phyloP scores from a whole-genome alignment of 106 monocot genomes.

The Narthecium ossifragum region DNA sequence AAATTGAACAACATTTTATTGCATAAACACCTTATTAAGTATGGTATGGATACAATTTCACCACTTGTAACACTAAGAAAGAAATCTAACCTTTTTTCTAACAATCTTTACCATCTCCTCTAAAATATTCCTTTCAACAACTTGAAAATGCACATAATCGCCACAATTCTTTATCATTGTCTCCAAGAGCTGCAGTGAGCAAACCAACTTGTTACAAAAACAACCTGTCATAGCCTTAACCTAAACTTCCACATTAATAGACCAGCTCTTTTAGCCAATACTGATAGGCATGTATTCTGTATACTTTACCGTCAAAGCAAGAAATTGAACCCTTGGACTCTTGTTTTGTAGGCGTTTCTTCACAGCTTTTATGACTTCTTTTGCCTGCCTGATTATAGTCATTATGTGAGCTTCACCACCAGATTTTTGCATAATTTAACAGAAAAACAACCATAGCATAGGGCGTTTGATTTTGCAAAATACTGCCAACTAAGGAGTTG shows the following conservation, averaged over 20 bases:
- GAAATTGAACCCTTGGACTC: constrained; percentile 59
- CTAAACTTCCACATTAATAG: neutral
- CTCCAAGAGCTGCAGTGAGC: constrained; percentile 65
- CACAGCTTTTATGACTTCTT: constrained; percentile 76
- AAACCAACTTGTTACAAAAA: neutral
- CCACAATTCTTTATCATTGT: constrained; percentile 95
- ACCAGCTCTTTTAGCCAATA: no score
- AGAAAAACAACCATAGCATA: no score
- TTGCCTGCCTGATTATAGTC: constrained; percentile 80
- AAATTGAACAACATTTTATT: no score
- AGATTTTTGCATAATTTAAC: no score
- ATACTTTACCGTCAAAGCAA: constrained; percentile 84
- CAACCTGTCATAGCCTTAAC: neutral
- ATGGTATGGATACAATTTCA: no score
- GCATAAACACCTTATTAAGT: no score
- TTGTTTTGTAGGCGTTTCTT: constrained; percentile 76
- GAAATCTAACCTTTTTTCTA: constrained; percentile 59
- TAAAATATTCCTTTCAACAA: constrained; percentile 71
- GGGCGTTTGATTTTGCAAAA: no score
- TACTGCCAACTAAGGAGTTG: no score
- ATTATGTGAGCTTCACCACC: no score
- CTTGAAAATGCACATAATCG: constrained; percentile 83
- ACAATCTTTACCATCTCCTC: constrained; percentile 92
- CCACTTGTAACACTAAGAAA: constrained; percentile 1
- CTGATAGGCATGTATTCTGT: no score